These are phyloP conservation scores for Lasiodiplodia theobromae DNA, from an alignment of 2,329 filamentous ascomycete genomes.

Conservation along the genomic window DNA sequence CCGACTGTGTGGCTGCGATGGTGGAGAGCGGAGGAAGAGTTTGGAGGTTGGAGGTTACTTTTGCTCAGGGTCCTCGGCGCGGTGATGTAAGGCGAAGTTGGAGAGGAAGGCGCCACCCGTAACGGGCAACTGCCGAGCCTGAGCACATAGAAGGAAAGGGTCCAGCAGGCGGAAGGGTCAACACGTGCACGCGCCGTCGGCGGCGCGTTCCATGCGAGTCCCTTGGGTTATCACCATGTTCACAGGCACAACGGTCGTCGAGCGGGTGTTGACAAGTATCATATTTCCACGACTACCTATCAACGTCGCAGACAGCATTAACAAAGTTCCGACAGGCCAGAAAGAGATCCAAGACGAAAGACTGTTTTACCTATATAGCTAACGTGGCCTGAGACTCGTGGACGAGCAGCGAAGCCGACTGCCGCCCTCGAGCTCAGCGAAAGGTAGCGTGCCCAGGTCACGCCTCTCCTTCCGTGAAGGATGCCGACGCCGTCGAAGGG, in stretches of 20 bases:
- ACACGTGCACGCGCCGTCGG: not conserved
- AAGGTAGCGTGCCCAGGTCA: not conserved
- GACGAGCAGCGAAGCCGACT: not conserved
- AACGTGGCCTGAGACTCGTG: not conserved
- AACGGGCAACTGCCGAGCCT: not conserved
- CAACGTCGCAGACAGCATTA: not conserved
- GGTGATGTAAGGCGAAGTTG: not conserved
- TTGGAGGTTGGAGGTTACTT: not conserved
- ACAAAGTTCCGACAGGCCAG: not conserved
- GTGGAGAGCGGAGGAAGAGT: not conserved
- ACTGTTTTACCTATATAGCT: conserved; percentile 1
- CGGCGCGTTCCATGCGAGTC: not conserved
- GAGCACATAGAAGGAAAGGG: not conserved
- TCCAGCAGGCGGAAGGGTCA: not conserved
- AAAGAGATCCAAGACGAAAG: not conserved
- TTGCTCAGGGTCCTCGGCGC: not conserved
- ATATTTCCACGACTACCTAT: not conserved
- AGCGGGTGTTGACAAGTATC: not conserved
- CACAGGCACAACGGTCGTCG: not conserved
- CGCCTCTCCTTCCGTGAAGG: not conserved
- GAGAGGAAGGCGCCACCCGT: not conserved
- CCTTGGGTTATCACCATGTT: not conserved
- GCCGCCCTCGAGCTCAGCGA: not conserved
- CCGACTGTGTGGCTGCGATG: not conserved
- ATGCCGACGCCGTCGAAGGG: conserved; percentile 20